phyloP scores from a whole-genome alignment of 305 asterid species.

The Fraxinus latifolia region DNA sequence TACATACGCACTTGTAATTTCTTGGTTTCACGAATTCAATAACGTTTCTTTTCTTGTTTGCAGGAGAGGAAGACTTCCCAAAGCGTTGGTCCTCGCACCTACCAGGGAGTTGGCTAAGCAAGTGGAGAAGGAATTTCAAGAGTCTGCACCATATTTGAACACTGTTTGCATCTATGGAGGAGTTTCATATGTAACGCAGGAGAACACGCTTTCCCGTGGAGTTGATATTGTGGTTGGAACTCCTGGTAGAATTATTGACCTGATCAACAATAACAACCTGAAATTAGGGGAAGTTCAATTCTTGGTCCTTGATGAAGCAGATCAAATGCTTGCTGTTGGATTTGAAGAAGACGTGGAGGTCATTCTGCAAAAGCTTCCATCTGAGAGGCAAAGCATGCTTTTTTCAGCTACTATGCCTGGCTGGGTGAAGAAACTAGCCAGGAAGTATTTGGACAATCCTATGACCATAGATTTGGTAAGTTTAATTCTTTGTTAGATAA shows the following conservation, averaged over 20 bases:
- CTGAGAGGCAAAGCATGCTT: slow-evolving; percentile 93
- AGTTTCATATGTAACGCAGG: slow-evolving; percentile 66
- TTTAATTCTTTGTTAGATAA: slow-evolving; percentile 8
- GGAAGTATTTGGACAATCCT: slow-evolving; percentile 73
- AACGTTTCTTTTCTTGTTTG: slow-evolving; percentile 20
- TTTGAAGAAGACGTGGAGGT: slow-evolving; percentile 92
- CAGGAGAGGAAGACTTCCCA: slow-evolving; percentile 82
- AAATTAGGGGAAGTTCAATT: slow-evolving; percentile 79
- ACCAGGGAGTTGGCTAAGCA: slow-evolving; percentile 93
- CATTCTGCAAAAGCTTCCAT: slow-evolving; percentile 70
- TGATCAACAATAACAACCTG: slow-evolving; percentile 57
- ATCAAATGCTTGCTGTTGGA: slow-evolving; percentile 99
- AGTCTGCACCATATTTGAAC: slow-evolving; percentile 75
- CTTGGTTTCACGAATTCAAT: slow-evolving; percentile 13
- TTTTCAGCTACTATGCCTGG: slow-evolving; percentile 98
- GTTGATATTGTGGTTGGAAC: slow-evolving; percentile 95
- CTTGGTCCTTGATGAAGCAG: slow-evolving; percentile 96
- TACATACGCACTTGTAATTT: neutral
- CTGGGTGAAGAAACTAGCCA: slow-evolving; percentile 85
- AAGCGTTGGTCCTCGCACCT: slow-evolving; percentile 83
- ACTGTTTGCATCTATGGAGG: slow-evolving; percentile 93
- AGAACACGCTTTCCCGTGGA: slow-evolving; percentile 76
- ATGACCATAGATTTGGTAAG: slow-evolving; percentile 85
- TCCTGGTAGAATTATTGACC: slow-evolving; percentile 95
- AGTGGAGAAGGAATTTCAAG: slow-evolving; percentile 87